A percentile compares a stretch with the other conserved stretches of the same genome.
phyloP scores from a whole-genome alignment of 371 early-diverging fungal species.

The Rhizopus sp. region DNA sequence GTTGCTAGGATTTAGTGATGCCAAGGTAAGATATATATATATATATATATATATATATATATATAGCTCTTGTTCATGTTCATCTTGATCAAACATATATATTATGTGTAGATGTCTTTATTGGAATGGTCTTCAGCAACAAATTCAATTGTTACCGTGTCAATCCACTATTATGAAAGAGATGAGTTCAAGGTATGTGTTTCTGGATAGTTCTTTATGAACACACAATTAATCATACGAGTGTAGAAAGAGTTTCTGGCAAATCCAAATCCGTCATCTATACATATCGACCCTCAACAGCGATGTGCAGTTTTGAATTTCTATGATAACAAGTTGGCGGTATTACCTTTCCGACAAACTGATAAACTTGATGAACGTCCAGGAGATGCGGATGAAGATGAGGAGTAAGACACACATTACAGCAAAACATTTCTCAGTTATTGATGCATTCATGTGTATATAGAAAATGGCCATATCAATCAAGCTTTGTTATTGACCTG shows the following conservation, averaged over 20 bases:
- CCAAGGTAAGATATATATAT: constrained; percentile 69
- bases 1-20: constrained; percentile 87
- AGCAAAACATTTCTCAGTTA: constrained; percentile 30
- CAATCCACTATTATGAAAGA: constrained; percentile 95
- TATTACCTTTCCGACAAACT: constrained; percentile 86
- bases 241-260: constrained; percentile 63
- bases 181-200: constrained; percentile 82
- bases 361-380: constrained; percentile 46
- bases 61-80: no score
- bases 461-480: constrained; percentile 68
- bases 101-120: constrained; percentile 75
- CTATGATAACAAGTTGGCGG: constrained; percentile 86
- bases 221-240: neutral
- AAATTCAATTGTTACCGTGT: constrained; percentile 85
- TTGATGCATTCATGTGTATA: neutral
- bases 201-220: neutral
- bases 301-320: constrained; percentile 87
- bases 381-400: constrained; percentile 39
- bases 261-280: constrained; percentile 64
- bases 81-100: no score
- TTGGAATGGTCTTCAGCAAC: constrained; percentile 82
- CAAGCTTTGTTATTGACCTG: constrained; percentile 84
- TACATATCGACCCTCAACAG: constrained; percentile 79
- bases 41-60: neutral
- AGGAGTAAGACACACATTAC: constrained; percentile 33